Base-by-base conservation (phyloP, 169 alveolate genomes). In the Plasmodium knowlesi region DNA sequence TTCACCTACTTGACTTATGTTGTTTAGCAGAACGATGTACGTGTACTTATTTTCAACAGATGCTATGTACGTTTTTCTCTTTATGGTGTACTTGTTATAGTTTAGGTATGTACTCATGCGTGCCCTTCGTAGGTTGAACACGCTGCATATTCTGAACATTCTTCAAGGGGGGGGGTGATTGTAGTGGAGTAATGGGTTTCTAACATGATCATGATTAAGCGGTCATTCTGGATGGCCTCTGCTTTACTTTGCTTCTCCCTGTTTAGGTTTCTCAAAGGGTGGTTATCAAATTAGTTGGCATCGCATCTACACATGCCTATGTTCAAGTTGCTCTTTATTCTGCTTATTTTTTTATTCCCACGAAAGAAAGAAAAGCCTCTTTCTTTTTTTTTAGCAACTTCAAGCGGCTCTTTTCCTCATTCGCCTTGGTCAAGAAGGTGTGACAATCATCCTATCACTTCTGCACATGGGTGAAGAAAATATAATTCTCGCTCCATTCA, bases 1-100 rank as follows among this genome's bases (percentile, higher is more conserved):
- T 37, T 86, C 88, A 5, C 93, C 93, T 8, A 86, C 43, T 5
- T 86, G 86, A 30, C 73, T 86, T 86, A 86, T 76, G n/a, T 86
- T 86, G 46, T 86, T 86, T 76, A 86, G 34, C 12, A 86, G 71
- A 46, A 86, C 50, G 39, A 86, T 30, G 43, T 86, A 43, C 10
- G 93, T 86, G 61, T 86, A 86, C 37, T 86, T 86, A 86, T 54
- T 86, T 53, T 86, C 93, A 2, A 86, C 93, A 28, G 93, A 76
- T 46, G 93, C 93, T 53, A 86, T 43, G 71, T 86, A 86, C 43
- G 93, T 86, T 86, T 86, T 86, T 50, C 93, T 86, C 70, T 86
- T 86, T 74, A 86, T 54, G 6, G 93, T 86, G 72, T 86, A 86
- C 32, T 78, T 53, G 67, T 86, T 86, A 78, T 74, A 86, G 54